Percentiles rank a stretch among this genome's conserved stretches.
Conservation (phyloP, 2,329 filamentous ascomycete species). For the Fusarium redolens region DNA sequence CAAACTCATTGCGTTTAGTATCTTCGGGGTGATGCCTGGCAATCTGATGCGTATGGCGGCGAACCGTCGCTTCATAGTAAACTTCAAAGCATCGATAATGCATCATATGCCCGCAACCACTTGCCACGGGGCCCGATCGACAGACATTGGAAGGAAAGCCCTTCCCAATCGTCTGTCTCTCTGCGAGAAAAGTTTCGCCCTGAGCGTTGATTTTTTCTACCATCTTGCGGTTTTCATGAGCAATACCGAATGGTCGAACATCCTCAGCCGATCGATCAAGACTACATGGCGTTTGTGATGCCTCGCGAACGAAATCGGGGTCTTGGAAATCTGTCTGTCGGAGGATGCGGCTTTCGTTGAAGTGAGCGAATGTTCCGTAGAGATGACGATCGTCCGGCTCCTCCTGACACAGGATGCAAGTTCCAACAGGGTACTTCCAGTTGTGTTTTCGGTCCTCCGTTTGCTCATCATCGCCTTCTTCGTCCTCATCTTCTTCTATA, state of each 20-base stretch:
- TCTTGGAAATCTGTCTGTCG: conserved; percentile 88
- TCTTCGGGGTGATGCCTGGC: conserved; percentile 93
- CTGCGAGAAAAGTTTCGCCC: conserved; percentile 76
- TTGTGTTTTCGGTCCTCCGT: conserved; percentile 71
- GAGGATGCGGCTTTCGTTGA: conserved; percentile 87
- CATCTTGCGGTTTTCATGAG: conserved; percentile 83
- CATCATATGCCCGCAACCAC: conserved; percentile 98
- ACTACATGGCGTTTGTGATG: conserved; percentile 78
- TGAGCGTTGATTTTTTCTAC: conserved; percentile 80
- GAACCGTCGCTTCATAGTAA: conserved; percentile 85
- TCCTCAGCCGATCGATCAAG: conserved; percentile 87
- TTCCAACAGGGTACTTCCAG: conserved; percentile 92
- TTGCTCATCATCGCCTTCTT: conserved; percentile 72
- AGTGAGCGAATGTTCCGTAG: conserved; percentile 92
- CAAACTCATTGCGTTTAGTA: conserved; percentile 84
- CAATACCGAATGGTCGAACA: conserved; percentile 89
- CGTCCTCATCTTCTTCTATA: conserved; percentile 78
- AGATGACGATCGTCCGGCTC: conserved; percentile 89
- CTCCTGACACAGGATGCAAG: conserved; percentile 96
- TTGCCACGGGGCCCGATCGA: conserved; percentile 81
- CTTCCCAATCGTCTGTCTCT: conserved; percentile 87
- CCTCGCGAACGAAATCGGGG: conserved; percentile 85
- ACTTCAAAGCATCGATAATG: conserved; percentile 95
- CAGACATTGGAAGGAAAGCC: conserved; percentile 81
- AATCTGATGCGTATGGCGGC: conserved; percentile 91